These are phyloP conservation scores for Hyaloscypha finlandica DNA, from an alignment of 495 filamentous ascomycete species.

Conservation along the genomic window DNA sequence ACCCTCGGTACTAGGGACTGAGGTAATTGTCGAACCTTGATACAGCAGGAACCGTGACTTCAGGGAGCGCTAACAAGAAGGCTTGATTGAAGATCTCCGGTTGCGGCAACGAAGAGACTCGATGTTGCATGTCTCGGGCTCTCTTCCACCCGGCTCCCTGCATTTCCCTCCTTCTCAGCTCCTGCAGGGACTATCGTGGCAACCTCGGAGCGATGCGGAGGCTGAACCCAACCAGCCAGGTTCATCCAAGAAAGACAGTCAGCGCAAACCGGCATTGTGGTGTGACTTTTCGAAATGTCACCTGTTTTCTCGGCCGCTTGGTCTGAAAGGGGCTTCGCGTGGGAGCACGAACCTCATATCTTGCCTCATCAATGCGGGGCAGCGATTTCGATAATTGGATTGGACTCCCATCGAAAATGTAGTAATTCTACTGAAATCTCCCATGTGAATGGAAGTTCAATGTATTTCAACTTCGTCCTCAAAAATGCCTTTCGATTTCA, in stretches of 20 bases:
- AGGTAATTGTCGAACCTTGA: too few species aligned
- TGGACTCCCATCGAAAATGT: background rate
- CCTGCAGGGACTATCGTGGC: background rate
- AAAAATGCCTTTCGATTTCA: constrained; percentile 22
- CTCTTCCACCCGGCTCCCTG: too few species aligned
- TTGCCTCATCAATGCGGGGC: background rate
- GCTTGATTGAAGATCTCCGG: too few species aligned
- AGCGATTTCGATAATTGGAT: background rate
- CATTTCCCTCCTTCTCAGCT: too few species aligned
- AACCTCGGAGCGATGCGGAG: background rate
- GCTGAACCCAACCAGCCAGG: background rate
- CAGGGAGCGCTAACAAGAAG: too few species aligned
- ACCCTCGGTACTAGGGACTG: too few species aligned
- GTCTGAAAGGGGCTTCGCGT: background rate
- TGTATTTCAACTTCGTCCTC: background rate
- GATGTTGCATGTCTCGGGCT: too few species aligned
- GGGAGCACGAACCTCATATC: background rate
- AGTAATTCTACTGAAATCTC: background rate
- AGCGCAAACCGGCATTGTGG: background rate
- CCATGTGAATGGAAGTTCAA: background rate
- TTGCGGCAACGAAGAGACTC: too few species aligned
- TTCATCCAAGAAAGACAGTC: background rate
- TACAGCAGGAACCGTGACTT: too few species aligned
- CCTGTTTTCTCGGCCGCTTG: constrained; percentile 6
- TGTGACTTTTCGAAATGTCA: constrained; percentile 11